Conservation (phyloP, 306 rosid genomes). For the Vachellia collinsii region DNA sequence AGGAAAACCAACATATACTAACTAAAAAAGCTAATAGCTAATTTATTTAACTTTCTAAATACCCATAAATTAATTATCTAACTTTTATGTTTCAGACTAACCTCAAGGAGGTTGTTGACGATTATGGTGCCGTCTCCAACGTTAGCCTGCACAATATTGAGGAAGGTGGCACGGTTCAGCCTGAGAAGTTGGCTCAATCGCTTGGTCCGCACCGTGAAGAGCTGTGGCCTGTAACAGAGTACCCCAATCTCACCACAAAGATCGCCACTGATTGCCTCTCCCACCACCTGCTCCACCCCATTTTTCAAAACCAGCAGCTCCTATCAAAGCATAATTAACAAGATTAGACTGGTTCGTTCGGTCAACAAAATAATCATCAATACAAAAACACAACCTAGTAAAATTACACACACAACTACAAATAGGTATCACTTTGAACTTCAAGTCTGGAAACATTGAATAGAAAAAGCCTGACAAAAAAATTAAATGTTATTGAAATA, state of each 20-base stretch:
- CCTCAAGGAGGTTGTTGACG: constrained; percentile 72
- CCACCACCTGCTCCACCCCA: constrained; percentile 63
- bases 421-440: background rate
- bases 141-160: constrained; percentile 56
- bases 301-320: constrained; percentile 67
- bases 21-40: background rate
- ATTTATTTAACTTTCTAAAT: too few relatives aligned
- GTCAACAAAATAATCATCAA: background rate
- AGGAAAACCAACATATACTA: background rate
- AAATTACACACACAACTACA: background rate
- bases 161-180: constrained; percentile 63
- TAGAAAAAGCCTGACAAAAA: background rate
- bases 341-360: background rate
- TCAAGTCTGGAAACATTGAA: background rate
- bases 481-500: background rate
- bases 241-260: constrained; percentile 77
- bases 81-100: background rate
- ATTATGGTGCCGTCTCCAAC: constrained; percentile 72
- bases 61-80: too few relatives aligned
- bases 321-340: constrained; percentile 36
- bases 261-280: constrained; percentile 54
- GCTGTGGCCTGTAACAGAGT: constrained; percentile 74
- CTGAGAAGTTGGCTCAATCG: constrained; percentile 68
- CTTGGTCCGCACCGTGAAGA: constrained; percentile 69
- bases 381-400: background rate